Conservation (phyloP, 2,329 filamentous ascomycete species). For the Paracoccidioides brasiliensis region DNA sequence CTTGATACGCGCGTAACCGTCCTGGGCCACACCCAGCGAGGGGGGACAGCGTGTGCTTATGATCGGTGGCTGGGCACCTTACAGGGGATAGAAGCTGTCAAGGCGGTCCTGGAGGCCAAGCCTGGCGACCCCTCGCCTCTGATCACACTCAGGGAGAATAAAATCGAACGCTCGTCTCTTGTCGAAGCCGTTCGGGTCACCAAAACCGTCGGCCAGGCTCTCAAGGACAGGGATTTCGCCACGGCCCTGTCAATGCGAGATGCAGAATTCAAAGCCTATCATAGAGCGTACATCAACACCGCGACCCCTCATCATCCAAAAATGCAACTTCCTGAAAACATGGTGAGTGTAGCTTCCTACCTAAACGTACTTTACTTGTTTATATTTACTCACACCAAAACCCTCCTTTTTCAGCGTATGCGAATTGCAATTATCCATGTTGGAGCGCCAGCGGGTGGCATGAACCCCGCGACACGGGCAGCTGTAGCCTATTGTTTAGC, state of each 20-base stretch:
- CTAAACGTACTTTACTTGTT: not conserved
- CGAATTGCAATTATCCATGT: slow-evolving; percentile 93
- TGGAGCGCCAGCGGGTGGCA: slow-evolving; percentile 88
- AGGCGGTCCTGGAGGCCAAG: slow-evolving; percentile 76
- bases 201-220: slow-evolving; percentile 68
- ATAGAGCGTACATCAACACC: slow-evolving; percentile 79
- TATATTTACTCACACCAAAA: not conserved
- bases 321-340: slow-evolving; percentile 53
- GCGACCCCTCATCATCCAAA: slow-evolving; percentile 66
- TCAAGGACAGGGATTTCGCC: slow-evolving; percentile 74
- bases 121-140: slow-evolving; percentile 85
- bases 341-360: slow-evolving; percentile 40
- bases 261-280: slow-evolving; percentile 87
- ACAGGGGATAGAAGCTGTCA: slow-evolving; percentile 88
- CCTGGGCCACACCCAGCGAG: slow-evolving; percentile 91
- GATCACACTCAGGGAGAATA: slow-evolving; percentile 95
- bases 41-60: slow-evolving; percentile 82
- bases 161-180: slow-evolving; percentile 80
- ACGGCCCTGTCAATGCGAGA: slow-evolving; percentile 80
- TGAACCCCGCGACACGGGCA: slow-evolving; percentile 92
- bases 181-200: slow-evolving; percentile 82
- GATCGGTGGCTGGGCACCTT: slow-evolving; percentile 87
- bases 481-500: slow-evolving; percentile 87
- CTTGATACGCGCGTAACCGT: slow-evolving; percentile 92
- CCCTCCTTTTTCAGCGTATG: slow-evolving; percentile 50